These are phyloP conservation scores for Magnusiomyces fungicola DNA, from an alignment of 1,139 yeast species.

Conservation along the genomic window DNA sequence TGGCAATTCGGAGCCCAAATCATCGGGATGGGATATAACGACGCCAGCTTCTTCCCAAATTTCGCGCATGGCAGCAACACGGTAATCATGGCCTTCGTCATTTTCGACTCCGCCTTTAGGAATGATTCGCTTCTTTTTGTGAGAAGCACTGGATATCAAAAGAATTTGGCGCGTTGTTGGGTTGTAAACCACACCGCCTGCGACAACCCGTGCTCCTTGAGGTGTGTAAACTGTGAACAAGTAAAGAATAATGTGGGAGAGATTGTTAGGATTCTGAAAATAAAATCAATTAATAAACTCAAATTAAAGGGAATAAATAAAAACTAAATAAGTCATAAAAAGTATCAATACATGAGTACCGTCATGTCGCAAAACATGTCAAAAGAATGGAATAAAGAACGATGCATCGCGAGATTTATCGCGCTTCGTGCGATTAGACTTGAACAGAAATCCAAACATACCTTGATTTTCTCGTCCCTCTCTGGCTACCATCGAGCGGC, in stretches of 20 bases:
- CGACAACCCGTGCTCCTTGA: slow-evolving; percentile 78
- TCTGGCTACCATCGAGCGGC: slow-evolving; percentile 33
- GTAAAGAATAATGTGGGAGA: background rate
- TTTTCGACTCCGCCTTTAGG: slow-evolving; percentile 95
- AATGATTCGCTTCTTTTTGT: slow-evolving; percentile 66
- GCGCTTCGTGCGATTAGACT: background rate
- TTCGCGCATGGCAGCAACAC: slow-evolving; percentile 62
- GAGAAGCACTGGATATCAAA: slow-evolving; percentile 67
- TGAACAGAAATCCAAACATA: slow-evolving; percentile 14
- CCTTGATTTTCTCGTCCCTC: slow-evolving; percentile 42
- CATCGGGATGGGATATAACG: slow-evolving; percentile 48
- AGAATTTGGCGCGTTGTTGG: slow-evolving; percentile 52
- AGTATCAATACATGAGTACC: background rate
- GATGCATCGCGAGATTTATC: background rate
- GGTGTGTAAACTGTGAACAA: slow-evolving; percentile 37
- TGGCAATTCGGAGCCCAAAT: slow-evolving; percentile 39
- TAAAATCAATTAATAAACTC: background rate
- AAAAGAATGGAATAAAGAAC: background rate
- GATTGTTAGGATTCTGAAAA: too few relatives aligned
- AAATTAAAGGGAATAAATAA: background rate
- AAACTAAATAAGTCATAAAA: background rate
- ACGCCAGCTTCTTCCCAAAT: slow-evolving; percentile 99
- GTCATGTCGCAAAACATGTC: background rate
- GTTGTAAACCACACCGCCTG: slow-evolving; percentile 80
- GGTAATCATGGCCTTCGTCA: slow-evolving; percentile 50